Evolutionary conservation across 495 filamentous ascomycete genomes (phyloP), one percentile per base, ranked within the genome.

Genomic region (Baudoinia panamericana): DNA sequence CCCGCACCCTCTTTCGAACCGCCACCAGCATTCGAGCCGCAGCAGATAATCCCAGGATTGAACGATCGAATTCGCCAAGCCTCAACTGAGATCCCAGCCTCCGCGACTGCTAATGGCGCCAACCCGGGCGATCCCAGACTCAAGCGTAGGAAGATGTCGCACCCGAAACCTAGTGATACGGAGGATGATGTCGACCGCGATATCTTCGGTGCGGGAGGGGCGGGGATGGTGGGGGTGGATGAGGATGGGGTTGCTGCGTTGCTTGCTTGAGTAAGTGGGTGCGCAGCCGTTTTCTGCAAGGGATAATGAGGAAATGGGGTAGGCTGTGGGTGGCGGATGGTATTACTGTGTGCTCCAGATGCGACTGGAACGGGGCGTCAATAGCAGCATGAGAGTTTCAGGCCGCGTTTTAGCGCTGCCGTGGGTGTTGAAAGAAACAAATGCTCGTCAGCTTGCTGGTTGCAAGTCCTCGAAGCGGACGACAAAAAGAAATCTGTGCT

Each of bases 101-200:
- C n/a, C n/a, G n/a, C n/a, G n/a, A 17, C 29, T 4, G 16, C 15
- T 10, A 11, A 13, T 3, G 23, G 11, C 32, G 30, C 43, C 22
- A 32, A 18, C 21, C 18, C 17, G 9, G 41, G 43, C 8, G 50
- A 52, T 29, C 50, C 50, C 30, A 5, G 50, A 30, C 25, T 52
- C 13, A 92, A 90, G 63, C 79, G 82, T 61, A 69, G 84, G 52
- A 86, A 87, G 33, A 37, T 41, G 23, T 49, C 34, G 17, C 46
- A 50, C 31, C 13, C 30, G 4, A 37, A 30, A 36, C 6, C 26
- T 13, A 25, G 11, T 13, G 7, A 16, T 5, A 13, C 9, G 10
- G 39, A 36, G 9, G 36, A 43, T 6, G 42, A 48, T 12, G 38
- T 8, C 11, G 37, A 42, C 8, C 28, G 6, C 22, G 48, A 43